Base-by-base conservation (phyloP, 148 eudicot genomes). In the Fagopyrum tataricum region DNA sequence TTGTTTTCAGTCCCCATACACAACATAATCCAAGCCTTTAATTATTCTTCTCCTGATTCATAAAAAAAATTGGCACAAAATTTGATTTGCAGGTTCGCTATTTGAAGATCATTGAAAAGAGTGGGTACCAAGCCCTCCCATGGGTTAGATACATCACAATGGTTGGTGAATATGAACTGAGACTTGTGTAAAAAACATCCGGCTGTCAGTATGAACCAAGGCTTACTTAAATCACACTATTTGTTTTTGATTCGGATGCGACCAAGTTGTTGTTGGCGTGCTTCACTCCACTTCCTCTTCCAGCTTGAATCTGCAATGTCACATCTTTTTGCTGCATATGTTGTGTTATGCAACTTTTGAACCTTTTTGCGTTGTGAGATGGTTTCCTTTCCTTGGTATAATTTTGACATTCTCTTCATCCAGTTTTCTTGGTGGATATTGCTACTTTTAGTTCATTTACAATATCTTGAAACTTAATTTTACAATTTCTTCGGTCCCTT, bases 91-190 rank as follows among this genome's bases (percentile, higher is more conserved):
- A 88, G 92, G 92, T 88, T 47, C 87, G 87, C 67, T 84, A 84
- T 77, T 78, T 88, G 67, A 86, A 88, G 79, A 76, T 88, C 56
- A 88, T 88, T 37, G 92, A 88, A 76, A 88, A 88, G 77, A 86
- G 88, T 53, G 92, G 86, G 76, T 88, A 88, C 67, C 92, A 88
- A 51, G 78, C 88, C 37, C 81, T 88, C 48, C 92, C 90, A 26
- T 88, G 92, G 92, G 92, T 88, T 20, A 77, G 92, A 74, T 88
- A 88, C 88, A 86, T 88, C 72, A 88, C 88, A 72, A 82, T 79
- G 82, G 88, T 90, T 12, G 90, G 92, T 0, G 90, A 86, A 41
- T 88, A 88, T 66, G 92, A 88, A 78, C 67, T 88, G 72, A 79
- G 92, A 71, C 74, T 86, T 48, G 68, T 85, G 59, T 89, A 24